Percentiles rank a stretch among this genome's conserved stretches.
These are phyloP conservation scores for Candida orba DNA, from an alignment of 805 yeast genomes.

Conservation along the genomic window DNA sequence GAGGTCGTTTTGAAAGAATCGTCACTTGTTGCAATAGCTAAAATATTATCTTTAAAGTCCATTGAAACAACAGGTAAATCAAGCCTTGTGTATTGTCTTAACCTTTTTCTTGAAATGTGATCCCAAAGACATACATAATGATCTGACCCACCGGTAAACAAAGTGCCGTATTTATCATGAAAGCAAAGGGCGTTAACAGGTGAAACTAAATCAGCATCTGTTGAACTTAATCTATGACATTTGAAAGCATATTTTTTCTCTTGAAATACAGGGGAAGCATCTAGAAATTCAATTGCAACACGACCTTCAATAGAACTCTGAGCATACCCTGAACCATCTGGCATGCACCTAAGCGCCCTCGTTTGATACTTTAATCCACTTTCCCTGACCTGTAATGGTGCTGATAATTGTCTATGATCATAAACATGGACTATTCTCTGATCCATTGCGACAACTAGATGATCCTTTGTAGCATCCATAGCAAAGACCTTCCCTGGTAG, in stretches of 20 bases:
- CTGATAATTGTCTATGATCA: conserved; percentile 40
- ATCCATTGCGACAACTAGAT: conserved; percentile 48
- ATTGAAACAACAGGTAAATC: conserved; percentile 38
- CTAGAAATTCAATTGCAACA: conserved; percentile 64
- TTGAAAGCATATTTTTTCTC: conserved; percentile 65
- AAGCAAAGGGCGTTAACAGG: conserved; percentile 73
- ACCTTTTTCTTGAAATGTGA: conserved; percentile 68
- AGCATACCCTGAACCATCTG: conserved; percentile 52
- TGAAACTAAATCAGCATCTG: conserved; percentile 53
- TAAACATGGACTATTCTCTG: conserved; percentile 48
- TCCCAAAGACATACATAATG: conserved; percentile 90
- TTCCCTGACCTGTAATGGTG: conserved; percentile 46
- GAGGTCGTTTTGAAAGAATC: conserved; percentile 39
- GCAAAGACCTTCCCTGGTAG: conserved; percentile 49
- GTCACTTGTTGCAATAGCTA: conserved; percentile 43
- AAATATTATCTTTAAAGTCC: conserved; percentile 27
- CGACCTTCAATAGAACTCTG: conserved; percentile 77
- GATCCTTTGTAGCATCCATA: conserved; percentile 46
- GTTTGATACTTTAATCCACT: conserved; percentile 65
- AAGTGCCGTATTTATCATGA: conserved; percentile 70
- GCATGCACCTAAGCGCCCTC: conserved; percentile 46
- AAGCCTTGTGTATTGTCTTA: conserved; percentile 58
- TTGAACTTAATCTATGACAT: conserved; percentile 56
- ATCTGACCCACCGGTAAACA: conserved; percentile 88
- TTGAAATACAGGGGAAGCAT: conserved; percentile 36